Conservation (phyloP, 2,329 filamentous ascomycete species). For the Clathrospora elynae region DNA sequence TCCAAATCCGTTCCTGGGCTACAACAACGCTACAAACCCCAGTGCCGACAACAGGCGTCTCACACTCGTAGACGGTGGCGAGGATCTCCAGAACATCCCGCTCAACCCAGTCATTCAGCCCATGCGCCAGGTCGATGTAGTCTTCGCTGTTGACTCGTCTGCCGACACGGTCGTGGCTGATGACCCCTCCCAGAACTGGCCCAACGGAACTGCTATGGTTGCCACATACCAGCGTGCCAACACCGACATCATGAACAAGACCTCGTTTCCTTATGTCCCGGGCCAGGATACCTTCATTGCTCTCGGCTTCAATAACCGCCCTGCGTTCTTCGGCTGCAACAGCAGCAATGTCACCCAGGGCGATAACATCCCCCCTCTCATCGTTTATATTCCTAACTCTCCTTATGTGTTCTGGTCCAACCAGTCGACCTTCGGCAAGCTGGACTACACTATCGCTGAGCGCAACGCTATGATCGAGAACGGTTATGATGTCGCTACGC, state of each 20-base stretch:
- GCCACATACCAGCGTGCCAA: conserved; percentile 73
- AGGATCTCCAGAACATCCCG: conserved; percentile 79
- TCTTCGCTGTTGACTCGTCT: conserved; percentile 79
- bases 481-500: conserved; percentile 81
- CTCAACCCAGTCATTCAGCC: conserved; percentile 78
- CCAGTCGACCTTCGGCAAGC: conserved; percentile 71
- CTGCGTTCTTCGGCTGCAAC: conserved; percentile 82
- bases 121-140: conserved; percentile 72
- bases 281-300: conserved; percentile 80
- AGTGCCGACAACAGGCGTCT: conserved; percentile 61
- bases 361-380: conserved; percentile 62
- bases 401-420: conserved; percentile 81
- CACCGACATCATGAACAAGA: conserved; percentile 66
- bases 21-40: conserved; percentile 63
- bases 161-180: conserved; percentile 64
- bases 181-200: conserved; percentile 61
- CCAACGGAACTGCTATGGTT: conserved; percentile 75
- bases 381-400: conserved; percentile 87
- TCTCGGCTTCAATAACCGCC: conserved; percentile 72
- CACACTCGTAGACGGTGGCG: conserved; percentile 77
- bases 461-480: conserved; percentile 85
- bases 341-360: conserved; percentile 63
- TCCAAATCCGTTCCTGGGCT: conserved; percentile 77
- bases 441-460: conserved; percentile 65
- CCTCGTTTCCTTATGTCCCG: conserved; percentile 72